A percentile compares a stretch with the other conserved stretches of the same genome.
phyloP scores from a whole-genome alignment of 2,329 filamentous ascomycete species.

The Fusarium denticulatum region DNA sequence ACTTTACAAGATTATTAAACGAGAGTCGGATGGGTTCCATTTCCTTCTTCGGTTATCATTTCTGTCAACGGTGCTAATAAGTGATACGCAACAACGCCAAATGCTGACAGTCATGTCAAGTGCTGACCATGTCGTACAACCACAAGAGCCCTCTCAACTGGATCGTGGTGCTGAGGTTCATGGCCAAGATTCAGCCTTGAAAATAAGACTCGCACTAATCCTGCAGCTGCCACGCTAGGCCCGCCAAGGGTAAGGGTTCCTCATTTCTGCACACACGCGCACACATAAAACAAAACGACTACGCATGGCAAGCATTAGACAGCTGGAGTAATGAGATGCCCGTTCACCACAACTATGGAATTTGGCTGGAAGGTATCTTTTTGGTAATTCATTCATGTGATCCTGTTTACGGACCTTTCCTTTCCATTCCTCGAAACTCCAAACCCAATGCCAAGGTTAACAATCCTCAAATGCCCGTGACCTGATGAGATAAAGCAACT shows the following conservation, averaged over 20 bases:
- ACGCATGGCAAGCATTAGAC: constrained; percentile 16
- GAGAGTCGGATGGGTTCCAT: neutral
- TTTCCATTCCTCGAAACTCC: constrained; percentile 53
- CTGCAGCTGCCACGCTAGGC: neutral
- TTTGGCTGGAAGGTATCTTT: constrained; percentile 49
- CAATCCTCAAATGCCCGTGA: constrained; percentile 44
- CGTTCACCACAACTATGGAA: constrained; percentile 45
- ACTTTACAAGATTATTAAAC: neutral
- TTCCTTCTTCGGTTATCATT: neutral
- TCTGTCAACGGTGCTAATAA: neutral
- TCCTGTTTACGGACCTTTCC: constrained; percentile 48
- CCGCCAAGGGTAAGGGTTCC: neutral
- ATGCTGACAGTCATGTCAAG: neutral
- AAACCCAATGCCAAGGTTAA: constrained; percentile 50
- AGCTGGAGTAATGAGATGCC: constrained; percentile 42
- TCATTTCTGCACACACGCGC: neutral
- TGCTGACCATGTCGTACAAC: neutral
- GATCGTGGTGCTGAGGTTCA: neutral
- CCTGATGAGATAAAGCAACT: constrained; percentile 36
- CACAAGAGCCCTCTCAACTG: neutral
- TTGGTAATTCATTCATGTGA: constrained; percentile 51
- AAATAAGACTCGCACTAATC: neutral
- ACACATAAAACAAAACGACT: neutral
- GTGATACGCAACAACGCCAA: neutral
- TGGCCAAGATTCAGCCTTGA: neutral